Evolutionary conservation across 768 basidiomycete genomes (phyloP).

Genomic region (Candolleomyces eurysporus): DNA sequence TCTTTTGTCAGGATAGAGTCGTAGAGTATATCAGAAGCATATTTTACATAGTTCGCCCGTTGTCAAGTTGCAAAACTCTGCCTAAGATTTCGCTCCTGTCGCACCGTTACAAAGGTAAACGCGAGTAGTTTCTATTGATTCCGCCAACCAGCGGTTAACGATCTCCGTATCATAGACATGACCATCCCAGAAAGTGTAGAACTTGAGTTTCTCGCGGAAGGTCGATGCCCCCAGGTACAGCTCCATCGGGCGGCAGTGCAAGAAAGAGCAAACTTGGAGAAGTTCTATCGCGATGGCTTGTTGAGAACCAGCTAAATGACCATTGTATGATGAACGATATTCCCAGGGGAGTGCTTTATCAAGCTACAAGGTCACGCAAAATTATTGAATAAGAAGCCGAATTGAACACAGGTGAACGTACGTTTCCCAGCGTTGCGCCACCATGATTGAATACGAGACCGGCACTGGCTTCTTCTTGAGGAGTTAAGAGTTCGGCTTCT

Average conservation of each 20-base stretch:
- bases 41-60: too few species aligned
- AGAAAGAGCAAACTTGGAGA: conserved; percentile 14
- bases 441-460: conserved; percentile 25
- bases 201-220: conserved; percentile 25
- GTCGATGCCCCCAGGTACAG: conserved; percentile 46
- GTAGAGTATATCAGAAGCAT: too few species aligned
- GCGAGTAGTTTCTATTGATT: conserved; percentile 32
- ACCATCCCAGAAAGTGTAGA: conserved; percentile 40
- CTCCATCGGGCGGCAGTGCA: conserved; percentile 46
- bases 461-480: conserved; percentile 24
- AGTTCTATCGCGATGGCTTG: background rate
- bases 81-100: too few species aligned
- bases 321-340: conserved; percentile 25
- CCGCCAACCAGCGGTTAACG: conserved; percentile 47
- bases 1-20: too few species aligned
- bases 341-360: conserved; percentile 30
- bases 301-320: background rate
- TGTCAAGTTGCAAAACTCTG: too few species aligned
- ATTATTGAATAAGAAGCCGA: background rate
- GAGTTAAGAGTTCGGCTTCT: conserved; percentile 16
- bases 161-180: conserved; percentile 43
- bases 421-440: conserved; percentile 41
- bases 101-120: conserved; percentile 24
- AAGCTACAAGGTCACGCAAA: conserved; percentile 20
- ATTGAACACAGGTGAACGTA: conserved; percentile 14